Base-by-base conservation (phyloP, 2,329 filamentous ascomycete species). In the Nigrograna mackinnonii region DNA sequence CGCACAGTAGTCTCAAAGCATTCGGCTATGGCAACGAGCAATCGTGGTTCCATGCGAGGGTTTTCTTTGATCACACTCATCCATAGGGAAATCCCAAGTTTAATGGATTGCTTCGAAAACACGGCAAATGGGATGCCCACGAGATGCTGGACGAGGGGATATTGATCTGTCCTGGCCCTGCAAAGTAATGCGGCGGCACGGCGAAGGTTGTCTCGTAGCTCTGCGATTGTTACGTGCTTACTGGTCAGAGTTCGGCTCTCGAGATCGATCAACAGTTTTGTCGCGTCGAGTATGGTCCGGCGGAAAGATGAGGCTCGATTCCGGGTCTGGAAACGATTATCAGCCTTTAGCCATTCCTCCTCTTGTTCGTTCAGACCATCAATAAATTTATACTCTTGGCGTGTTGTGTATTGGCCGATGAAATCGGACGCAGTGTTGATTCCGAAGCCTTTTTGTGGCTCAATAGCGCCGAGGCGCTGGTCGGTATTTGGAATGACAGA, bases 21-120 rank as follows among this genome's bases (percentile, higher is more conserved):
- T 61, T 94, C 87, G 7, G 87, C 86, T 56, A 97, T 89, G 64
- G 95, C 90, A 39, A 84, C 85, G 22, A 99, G 72, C 42, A 99
- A 83, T 47, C 91, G 85, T 6, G 92, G 82, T 67, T 96, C 91
- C 69, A 96, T 85, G 42, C 82, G 81, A 3, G 91, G 89, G 59
- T 96, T 97, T 66, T 99, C 94, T 58, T 97, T 94, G 60, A 97
- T 95, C 12, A 97, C 89, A 19, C 94, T 94, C 47, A 96, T 83
- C 94, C 94, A 99, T 5, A 99, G 75, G 4, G 94, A 96, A 24
- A 96, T 87, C 5, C 94, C 95, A 37, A 97, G 82, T 64, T 96
- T 95, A 65, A 99, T 94, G 2, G 91, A 94, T 60, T 95, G 88
- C 66, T 95, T 96, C 4, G 87, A 95, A 66, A 99, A 97, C 35